Evolutionary conservation across 164 flowering plant genomes (phyloP).

Genomic region (Aristolochia californica): DNA sequence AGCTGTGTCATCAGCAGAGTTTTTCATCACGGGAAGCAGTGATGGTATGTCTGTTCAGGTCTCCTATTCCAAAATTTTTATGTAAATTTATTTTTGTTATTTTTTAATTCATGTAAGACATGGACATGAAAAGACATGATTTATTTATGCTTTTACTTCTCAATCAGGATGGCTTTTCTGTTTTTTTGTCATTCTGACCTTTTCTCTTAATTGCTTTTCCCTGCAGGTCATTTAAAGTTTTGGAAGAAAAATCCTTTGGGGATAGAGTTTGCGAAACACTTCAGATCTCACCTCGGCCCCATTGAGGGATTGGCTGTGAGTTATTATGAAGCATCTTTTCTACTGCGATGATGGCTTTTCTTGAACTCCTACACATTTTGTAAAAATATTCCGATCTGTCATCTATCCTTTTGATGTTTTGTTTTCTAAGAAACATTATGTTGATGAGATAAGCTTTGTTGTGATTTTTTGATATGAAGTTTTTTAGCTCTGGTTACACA

Average conservation of each 20-base stretch:
- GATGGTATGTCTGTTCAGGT: constrained; percentile 47
- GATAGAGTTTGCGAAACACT: constrained; percentile 97
- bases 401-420: too few relatives aligned
- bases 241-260: constrained; percentile 92
- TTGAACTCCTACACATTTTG: too few relatives aligned
- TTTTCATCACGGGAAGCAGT: constrained; percentile 79
- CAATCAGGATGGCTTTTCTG: too few relatives aligned
- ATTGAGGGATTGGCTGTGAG: constrained; percentile 96
- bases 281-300: constrained; percentile 91
- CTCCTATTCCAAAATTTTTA: background rate
- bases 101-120: background rate
- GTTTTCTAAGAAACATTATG: too few relatives aligned
- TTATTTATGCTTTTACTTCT: too few relatives aligned
- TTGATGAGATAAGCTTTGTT: too few relatives aligned
- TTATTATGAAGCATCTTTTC: constrained; percentile 9
- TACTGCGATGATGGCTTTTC: too few relatives aligned
- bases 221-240: constrained; percentile 83
- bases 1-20: constrained; percentile 80
- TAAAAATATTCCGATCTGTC: too few relatives aligned
- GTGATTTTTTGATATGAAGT: too few relatives aligned
- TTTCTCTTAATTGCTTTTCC: background rate
- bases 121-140: background rate
- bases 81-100: background rate
- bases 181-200: background rate
- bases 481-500: too few relatives aligned